These are phyloP conservation scores for Taxillus chinensis DNA, from an alignment of 164 flowering plant genomes.

Conservation along the genomic window DNA sequence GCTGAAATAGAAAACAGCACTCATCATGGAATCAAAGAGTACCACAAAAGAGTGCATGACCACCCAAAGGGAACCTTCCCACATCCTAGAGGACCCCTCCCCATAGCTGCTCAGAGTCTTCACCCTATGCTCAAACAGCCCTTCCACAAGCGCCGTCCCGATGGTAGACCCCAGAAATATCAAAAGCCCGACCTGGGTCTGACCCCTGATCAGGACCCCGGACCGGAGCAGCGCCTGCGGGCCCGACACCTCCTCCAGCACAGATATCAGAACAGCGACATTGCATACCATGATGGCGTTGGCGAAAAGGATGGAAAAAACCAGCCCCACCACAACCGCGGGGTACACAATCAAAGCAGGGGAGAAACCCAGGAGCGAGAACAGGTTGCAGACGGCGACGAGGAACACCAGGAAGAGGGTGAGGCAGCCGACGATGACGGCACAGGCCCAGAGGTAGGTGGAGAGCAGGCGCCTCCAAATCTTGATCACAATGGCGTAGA, in stretches of 20 bases:
- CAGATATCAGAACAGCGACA: constrained; percentile 61
- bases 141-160: constrained; percentile 86
- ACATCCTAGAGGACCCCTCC: constrained; percentile 91
- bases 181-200: constrained; percentile 89
- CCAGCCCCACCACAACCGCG: constrained; percentile 45
- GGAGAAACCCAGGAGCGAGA: constrained; percentile 39
- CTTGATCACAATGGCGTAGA: constrained; percentile 30
- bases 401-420: constrained; percentile 53
- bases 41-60: constrained; percentile 86
- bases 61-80: constrained; percentile 99
- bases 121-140: constrained; percentile 93
- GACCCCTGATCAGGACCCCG: constrained; percentile 58
- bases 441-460: constrained; percentile 66
- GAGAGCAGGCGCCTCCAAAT: constrained; percentile 65
- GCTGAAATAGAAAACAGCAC: constrained; percentile 86
- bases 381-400: constrained; percentile 43
- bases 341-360: constrained; percentile 47
- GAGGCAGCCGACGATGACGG: constrained; percentile 48
- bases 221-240: constrained; percentile 73
- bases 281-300: constrained; percentile 72
- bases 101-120: constrained; percentile 95
- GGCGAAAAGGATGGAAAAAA: constrained; percentile 70
- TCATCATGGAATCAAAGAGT: constrained; percentile 94
- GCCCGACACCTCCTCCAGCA: constrained; percentile 86
- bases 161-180: constrained; percentile 88